Percentiles rank a stretch among this genome's conserved stretches.
These are phyloP conservation scores for Saccharomyces hybrid DNA, from an alignment of 1,139 yeast genomes.

Conservation along the genomic window DNA sequence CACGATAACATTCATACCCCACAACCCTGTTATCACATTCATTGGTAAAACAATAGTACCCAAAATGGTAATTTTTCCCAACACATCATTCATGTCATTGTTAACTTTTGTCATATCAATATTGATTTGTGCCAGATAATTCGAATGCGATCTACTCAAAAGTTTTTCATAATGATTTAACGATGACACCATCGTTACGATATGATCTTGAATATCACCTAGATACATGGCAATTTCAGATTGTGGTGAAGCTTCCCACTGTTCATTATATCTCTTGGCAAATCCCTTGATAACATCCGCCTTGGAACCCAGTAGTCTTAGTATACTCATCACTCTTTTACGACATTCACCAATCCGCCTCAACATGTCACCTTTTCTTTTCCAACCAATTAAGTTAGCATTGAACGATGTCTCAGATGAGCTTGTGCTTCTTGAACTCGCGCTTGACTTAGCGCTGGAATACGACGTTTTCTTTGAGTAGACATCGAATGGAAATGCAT, in stretches of 20 bases:
- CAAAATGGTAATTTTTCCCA: slow-evolving; percentile 84
- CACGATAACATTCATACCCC: slow-evolving; percentile 98
- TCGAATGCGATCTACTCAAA: slow-evolving; percentile 86
- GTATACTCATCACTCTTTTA: slow-evolving; percentile 83
- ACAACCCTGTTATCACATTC: slow-evolving; percentile 88
- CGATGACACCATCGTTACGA: slow-evolving; percentile 92
- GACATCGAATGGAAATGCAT: slow-evolving; percentile 10
- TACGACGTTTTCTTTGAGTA: background rate
- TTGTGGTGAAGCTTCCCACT: slow-evolving; percentile 67
- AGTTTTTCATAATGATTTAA: slow-evolving; percentile 90
- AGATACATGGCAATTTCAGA: slow-evolving; percentile 81
- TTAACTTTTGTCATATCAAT: slow-evolving; percentile 97
- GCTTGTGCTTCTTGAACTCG: background rate
- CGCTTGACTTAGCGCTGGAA: background rate
- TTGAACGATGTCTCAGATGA: slow-evolving; percentile 39
- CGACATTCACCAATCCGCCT: slow-evolving; percentile 92
- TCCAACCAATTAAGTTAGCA: slow-evolving; percentile 67
- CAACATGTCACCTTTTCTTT: slow-evolving; percentile 87
- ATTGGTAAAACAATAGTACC: slow-evolving; percentile 94
- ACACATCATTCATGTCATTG: slow-evolving; percentile 91
- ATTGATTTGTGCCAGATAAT: slow-evolving; percentile 91
- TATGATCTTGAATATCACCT: slow-evolving; percentile 92
- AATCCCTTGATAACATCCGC: slow-evolving; percentile 96
- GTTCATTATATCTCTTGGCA: slow-evolving; percentile 82
- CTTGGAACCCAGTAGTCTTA: slow-evolving; percentile 78